Conservation (phyloP, 495 filamentous ascomycete genomes). For the Daldinia caldariorum region DNA sequence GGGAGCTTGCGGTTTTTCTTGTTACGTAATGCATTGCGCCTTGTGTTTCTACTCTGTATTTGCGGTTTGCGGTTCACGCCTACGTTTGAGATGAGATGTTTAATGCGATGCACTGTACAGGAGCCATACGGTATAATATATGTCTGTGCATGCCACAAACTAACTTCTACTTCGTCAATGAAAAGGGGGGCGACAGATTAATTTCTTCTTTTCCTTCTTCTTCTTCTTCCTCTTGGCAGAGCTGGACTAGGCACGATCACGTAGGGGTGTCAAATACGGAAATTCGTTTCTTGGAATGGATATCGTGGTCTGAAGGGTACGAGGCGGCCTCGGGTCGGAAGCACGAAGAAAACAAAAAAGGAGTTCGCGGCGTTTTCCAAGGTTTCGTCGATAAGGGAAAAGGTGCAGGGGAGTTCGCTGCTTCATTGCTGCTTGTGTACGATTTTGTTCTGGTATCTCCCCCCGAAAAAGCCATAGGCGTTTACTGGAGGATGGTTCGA, state of each 20-base stretch:
- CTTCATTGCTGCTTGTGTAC: not conserved
- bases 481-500: slow-evolving; percentile 4
- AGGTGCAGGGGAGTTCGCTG: not conserved
- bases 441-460: not conserved
- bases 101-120: not conserved
- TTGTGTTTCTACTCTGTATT: slow-evolving; percentile 6
- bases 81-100: not conserved
- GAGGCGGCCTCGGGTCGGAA: not conserved
- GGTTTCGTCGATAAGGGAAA: slow-evolving; percentile 10
- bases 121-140: not conserved
- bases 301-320: not conserved
- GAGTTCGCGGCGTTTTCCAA: slow-evolving; percentile 21
- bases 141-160: not conserved
- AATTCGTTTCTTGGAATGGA: slow-evolving; percentile 3
- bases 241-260: not conserved
- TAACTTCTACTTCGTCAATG: not conserved
- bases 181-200: not conserved
- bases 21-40: not conserved
- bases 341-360: not conserved
- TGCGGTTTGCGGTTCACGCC: not conserved
- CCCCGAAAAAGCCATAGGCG: slow-evolving; percentile 11
- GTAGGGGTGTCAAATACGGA: not conserved
- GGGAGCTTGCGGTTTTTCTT: not conserved
- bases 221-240: not conserved
- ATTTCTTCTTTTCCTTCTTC: slow-evolving; percentile 3